Percentiles rank a stretch among this genome's conserved stretches.
Conservation (phyloP, 2,329 filamentous ascomycete species). For the Cryphonectria japonica region DNA sequence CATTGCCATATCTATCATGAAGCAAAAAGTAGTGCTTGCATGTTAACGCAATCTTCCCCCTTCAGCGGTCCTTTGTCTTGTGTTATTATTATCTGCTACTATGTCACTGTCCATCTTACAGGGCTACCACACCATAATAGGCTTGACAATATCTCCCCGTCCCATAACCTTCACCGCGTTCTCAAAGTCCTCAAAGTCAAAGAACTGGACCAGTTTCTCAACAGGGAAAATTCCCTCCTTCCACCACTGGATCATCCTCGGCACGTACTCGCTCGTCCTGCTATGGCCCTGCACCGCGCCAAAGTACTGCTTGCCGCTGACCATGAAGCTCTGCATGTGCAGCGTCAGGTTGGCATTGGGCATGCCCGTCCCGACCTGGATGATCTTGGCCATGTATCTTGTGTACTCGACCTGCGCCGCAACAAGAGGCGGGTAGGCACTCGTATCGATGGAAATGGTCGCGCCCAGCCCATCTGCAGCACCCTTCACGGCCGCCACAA, state of each 20-base stretch:
- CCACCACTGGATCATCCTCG: slow-evolving; percentile 32
- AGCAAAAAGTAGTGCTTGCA: too few relatives aligned
- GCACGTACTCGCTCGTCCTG: slow-evolving; percentile 47
- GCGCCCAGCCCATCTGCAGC: slow-evolving; percentile 52
- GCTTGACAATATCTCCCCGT: slow-evolving; percentile 31
- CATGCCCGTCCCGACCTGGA: slow-evolving; percentile 54
- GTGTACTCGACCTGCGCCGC: slow-evolving; percentile 47
- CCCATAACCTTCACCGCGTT: slow-evolving; percentile 30
- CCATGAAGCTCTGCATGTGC: slow-evolving; percentile 50
- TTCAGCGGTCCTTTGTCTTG: too few relatives aligned
- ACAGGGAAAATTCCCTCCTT: slow-evolving; percentile 31
- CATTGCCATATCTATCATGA: too few relatives aligned
- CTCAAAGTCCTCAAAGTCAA: slow-evolving; percentile 28
- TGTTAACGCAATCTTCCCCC: neutral
- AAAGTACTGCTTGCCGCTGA: slow-evolving; percentile 50
- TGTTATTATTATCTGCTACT: neutral
- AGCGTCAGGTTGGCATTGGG: slow-evolving; percentile 47
- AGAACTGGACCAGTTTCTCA: slow-evolving; percentile 30
- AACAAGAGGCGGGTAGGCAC: slow-evolving; percentile 46
- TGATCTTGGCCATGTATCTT: slow-evolving; percentile 49
- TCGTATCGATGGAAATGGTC: slow-evolving; percentile 54
- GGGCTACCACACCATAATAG: slow-evolving; percentile 31
- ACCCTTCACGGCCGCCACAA: slow-evolving; percentile 50
- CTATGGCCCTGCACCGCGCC: slow-evolving; percentile 40
- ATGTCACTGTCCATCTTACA: neutral